Conservation (phyloP, 164 flowering plant genomes). For the Amborella trichopoda region DNA sequence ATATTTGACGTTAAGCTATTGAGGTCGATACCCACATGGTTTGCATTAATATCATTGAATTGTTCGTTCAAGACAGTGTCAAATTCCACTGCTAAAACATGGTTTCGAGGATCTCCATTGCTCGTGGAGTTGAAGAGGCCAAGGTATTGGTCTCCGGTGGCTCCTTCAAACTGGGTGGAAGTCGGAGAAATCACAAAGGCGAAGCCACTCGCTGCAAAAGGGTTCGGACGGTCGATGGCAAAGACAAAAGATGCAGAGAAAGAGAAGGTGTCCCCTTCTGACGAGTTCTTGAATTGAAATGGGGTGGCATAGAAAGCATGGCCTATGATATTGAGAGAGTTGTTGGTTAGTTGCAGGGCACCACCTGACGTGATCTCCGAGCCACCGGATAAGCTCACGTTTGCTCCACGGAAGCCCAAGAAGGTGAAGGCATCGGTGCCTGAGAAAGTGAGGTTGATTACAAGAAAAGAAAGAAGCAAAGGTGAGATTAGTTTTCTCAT, state of each 20-base stretch:
- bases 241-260: slow-evolving; percentile 29
- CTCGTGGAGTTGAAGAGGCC: slow-evolving; percentile 26
- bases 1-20: slow-evolving; percentile 24
- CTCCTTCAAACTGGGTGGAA: slow-evolving; percentile 8
- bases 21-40: slow-evolving; percentile 56
- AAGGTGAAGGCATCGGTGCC: slow-evolving; percentile 15
- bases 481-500: too few relatives aligned
- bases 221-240: slow-evolving; percentile 17
- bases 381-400: slow-evolving; percentile 8
- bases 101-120: slow-evolving; percentile 20
- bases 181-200: slow-evolving; percentile 27
- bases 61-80: slow-evolving; percentile 39
- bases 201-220: slow-evolving; percentile 26
- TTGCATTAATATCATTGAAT: slow-evolving; percentile 41
- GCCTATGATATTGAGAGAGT: slow-evolving; percentile 13
- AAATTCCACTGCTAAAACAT: slow-evolving; percentile 45
- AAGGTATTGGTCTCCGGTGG: slow-evolving; percentile 10
- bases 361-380: slow-evolving; percentile 21
- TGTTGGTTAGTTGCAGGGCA: slow-evolving; percentile 26
- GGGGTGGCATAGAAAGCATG: slow-evolving; percentile 23
- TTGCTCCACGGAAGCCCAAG: slow-evolving; percentile 17
- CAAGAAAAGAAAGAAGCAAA: too few relatives aligned
- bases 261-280: slow-evolving; percentile 11
- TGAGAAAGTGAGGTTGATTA: too few relatives aligned
- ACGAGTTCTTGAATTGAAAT: slow-evolving; percentile 13